Evolutionary conservation across 2,329 filamentous ascomycete genomes (phyloP), one percentile per base, ranked within the genome.

Genomic region (Colletotrichum sp.): DNA sequence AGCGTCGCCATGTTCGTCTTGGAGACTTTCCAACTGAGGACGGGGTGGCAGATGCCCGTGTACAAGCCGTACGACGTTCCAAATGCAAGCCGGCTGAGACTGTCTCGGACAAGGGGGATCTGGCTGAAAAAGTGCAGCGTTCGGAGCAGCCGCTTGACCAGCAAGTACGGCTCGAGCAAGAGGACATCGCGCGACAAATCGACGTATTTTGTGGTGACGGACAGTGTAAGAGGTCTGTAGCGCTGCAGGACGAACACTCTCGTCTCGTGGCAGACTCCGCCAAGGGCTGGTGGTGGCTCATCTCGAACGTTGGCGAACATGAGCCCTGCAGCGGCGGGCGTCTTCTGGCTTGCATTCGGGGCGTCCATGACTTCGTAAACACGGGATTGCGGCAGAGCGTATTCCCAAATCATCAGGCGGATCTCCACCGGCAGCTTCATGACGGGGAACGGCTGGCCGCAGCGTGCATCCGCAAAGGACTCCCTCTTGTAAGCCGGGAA

Each of bases 341-440:
- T 85, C 60, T 84, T 83, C 49, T 85, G 84, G 68, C 81, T 83
- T 15, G 86, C 83, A 76, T 84, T 84, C 16, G 87, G 87, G 16
- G 86, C 85, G 76, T 88, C 87, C 75, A 89, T 82, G 12, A 88
- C 84, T 78, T 89, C 87, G 79, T 87, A 88, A 5, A 88, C 87
- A 49, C 87, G 85, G 4, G 85, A 76, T 44, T 87, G 85, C 1
- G 87, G 87, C 36, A 89, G 83, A 2, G 87, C 84, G 76, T 85
- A 85, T 52, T 84, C 83, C 87, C 87, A 89, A 72, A 89, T 85
- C 81, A 87, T 85, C 76, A 85, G 83, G 49, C 87, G 85, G 70
- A 89, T 83, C 81, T 89, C 87, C 24, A 84, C 80, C 32, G 87
- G 87, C 9, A 89, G 83, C 71, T 80, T 81, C 71, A 78, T 70